phyloP scores from a whole-genome alignment of 1,284 basidiomycete species.

The Grifola frondosa region DNA sequence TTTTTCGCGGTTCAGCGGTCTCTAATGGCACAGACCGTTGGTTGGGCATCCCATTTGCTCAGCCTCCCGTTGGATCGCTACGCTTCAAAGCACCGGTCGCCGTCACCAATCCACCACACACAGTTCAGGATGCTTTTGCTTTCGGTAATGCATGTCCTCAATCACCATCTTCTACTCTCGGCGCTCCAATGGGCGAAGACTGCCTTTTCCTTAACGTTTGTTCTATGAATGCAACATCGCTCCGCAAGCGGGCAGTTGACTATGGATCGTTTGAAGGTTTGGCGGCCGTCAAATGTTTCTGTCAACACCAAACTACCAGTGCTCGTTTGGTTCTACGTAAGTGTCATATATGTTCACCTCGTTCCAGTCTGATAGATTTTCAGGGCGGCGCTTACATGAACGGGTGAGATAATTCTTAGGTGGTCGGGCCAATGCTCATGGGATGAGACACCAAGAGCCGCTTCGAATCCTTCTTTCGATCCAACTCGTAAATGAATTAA shows the following conservation, averaged over 20 bases:
- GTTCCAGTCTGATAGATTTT: background rate
- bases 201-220: constrained; percentile 55
- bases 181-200: constrained; percentile 52
- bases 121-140: constrained; percentile 42
- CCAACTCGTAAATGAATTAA: constrained; percentile 42
- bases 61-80: constrained; percentile 52
- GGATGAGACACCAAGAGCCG: constrained; percentile 37
- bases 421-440: constrained; percentile 1
- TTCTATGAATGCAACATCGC: background rate
- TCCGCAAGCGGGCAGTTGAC: background rate
- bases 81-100: constrained; percentile 62
- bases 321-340: constrained; percentile 19
- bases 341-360: background rate
- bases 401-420: constrained; percentile 32
- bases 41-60: constrained; percentile 68
- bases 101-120: constrained; percentile 36
- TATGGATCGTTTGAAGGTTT: too few species aligned
- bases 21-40: constrained; percentile 47
- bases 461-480: constrained; percentile 41
- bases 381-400: constrained; percentile 53
- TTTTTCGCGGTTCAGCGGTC: constrained; percentile 44
- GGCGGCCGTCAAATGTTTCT: constrained; percentile 13
- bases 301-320: constrained; percentile 11
- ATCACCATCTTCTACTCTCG: constrained; percentile 36
- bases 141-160: constrained; percentile 65